Evolutionary conservation across 345 rosid genomes (phyloP), one percentile per base, ranked within the genome.

Genomic region (Eucalyptus dawsonii): DNA sequence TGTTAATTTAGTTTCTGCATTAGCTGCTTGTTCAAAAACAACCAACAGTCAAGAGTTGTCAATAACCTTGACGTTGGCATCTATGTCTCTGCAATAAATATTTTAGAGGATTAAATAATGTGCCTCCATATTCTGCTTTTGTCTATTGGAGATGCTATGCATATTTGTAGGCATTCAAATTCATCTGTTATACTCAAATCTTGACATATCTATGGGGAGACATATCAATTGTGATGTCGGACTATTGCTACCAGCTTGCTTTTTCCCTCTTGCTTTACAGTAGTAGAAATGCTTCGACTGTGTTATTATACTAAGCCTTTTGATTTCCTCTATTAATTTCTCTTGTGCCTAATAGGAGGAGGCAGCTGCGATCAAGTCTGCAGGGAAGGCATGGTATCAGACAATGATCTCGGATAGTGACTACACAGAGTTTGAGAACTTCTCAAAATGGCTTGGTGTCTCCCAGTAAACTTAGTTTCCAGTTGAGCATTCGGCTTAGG

Each of bases 321-420:
- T 9, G 34, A 60, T 31, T 54, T n/a, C 34, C 53, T 60, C 47
- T 51, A 67, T 10, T 17, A 40, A 76, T 76, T 37, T 89, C 87
- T 37, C 29, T 76, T 76, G 85, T 60, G 54, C 58, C 47, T 85
- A 40, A 6, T 90, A 98, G 99, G 99, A 98, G 95, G 98, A 97
- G 88, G 96, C 97, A 14, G 85, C 92, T 42, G 95, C 97, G 1
- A 89, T 95, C 83, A 96, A 88, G 94, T 93, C 97, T 19, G 99
- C 99, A 6, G 99, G 99, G 10, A 97, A 97, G 92, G 97, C 99
- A 10, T 98, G 99, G 99, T 97, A 96, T 89, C 89, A 94, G 88
- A 97, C 99, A 2, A 98, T 98, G 99, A 95, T 97, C 31, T 97
- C 99, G 0, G 99, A 98, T 93, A 93, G 96, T 60, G 99, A 98